Percentiles rank a stretch among this genome's conserved stretches.
Evolutionary conservation across 257 asterid species (phyloP).

Genomic region (Mentha longifolia): DNA sequence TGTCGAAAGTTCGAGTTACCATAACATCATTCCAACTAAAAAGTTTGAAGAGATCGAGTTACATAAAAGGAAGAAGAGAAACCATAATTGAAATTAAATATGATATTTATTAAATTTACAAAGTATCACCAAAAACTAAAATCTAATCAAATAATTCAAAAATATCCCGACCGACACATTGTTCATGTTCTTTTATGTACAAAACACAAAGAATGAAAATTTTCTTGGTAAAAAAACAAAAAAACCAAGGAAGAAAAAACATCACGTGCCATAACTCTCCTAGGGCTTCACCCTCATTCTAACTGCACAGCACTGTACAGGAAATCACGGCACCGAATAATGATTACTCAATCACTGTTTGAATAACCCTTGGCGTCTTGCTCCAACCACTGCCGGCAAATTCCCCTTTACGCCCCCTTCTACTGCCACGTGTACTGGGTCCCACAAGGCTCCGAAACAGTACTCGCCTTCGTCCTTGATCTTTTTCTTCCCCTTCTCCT

Average conservation of each 20-base stretch:
- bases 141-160: no score
- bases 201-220: not conserved
- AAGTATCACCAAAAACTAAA: no score
- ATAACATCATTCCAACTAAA: no score
- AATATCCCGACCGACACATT: no score
- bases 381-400: constrained; percentile 46
- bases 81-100: no score
- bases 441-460: constrained; percentile 36
- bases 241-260: not conserved
- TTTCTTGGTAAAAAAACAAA: not conserved
- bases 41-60: no score
- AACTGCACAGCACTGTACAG: constrained; percentile 39
- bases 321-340: constrained; percentile 39
- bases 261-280: constrained; percentile 25
- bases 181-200: no score
- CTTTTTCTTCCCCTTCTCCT: constrained; percentile 4
- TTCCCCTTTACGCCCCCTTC: constrained; percentile 18
- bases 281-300: not conserved
- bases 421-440: constrained; percentile 51
- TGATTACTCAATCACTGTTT: constrained; percentile 42
- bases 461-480: constrained; percentile 15
- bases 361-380: constrained; percentile 23
- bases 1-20: no score
- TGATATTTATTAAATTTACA: no score
- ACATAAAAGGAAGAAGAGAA: no score